A percentile compares a stretch with the other conserved stretches of the same genome.
Conservation (phyloP, 768 basidiomycete species). For the Tricholoma saponaceum region DNA sequence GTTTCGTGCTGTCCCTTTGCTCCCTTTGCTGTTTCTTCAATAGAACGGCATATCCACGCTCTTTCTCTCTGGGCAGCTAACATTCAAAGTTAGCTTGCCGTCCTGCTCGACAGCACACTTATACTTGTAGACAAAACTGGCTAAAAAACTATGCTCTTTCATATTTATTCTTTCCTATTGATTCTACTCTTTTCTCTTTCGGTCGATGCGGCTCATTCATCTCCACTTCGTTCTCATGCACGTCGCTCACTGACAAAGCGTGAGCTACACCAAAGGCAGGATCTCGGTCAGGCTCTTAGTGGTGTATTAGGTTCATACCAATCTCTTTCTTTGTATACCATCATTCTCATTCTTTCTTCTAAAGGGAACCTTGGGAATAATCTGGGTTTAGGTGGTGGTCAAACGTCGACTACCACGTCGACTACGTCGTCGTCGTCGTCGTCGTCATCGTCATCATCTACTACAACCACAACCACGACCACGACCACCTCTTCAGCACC, state of each 20-base stretch:
- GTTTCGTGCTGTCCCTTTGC: neutral
- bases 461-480: too few species aligned
- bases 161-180: conserved; percentile 25
- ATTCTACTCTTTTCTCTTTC: conserved; percentile 22
- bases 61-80: conserved; percentile 5
- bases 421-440: neutral
- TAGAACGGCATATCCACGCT: conserved; percentile 13
- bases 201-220: conserved; percentile 36
- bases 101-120: conserved; percentile 8
- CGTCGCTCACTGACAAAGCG: conserved; percentile 27
- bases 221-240: conserved; percentile 27
- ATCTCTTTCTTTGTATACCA: neutral
- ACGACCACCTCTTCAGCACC: neutral
- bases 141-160: conserved; percentile 25
- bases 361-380: neutral
- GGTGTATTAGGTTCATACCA: neutral
- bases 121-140: neutral
- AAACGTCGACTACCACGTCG: neutral
- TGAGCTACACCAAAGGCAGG: conserved; percentile 11
- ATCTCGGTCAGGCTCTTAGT: neutral
- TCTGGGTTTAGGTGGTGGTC: neutral
- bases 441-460: too few species aligned
- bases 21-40: too few species aligned
- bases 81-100: conserved; percentile 3
- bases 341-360: neutral